These are phyloP conservation scores for Pseudocercospora pini-densiflorae DNA, from an alignment of 2,329 filamentous ascomycete species.

Conservation along the genomic window DNA sequence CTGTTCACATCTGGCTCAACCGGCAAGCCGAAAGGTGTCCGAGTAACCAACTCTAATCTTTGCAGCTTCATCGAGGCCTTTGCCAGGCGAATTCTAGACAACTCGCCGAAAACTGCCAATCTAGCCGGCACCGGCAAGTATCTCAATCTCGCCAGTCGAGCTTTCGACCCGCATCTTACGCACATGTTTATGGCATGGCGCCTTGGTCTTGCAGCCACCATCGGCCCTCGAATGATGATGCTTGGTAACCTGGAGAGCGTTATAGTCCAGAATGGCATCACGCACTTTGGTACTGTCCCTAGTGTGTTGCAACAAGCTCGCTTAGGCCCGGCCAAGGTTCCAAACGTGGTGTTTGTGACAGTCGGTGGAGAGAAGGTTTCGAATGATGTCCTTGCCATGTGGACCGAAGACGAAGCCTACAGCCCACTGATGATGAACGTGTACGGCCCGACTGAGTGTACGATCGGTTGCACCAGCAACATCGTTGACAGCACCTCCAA, in stretches of 20 bases:
- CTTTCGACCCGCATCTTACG: slow-evolving; percentile 10
- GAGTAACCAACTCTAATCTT: too few relatives aligned
- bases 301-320: slow-evolving; percentile 11
- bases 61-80: too few relatives aligned
- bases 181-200: slow-evolving; percentile 14
- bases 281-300: slow-evolving; percentile 2
- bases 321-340: slow-evolving; percentile 2
- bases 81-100: too few relatives aligned
- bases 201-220: slow-evolving; percentile 10
- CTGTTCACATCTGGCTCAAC: too few relatives aligned
- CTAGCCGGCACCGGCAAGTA: slow-evolving; percentile 3
- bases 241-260: too few relatives aligned
- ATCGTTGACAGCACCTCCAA: too few relatives aligned
- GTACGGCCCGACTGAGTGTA: too few relatives aligned
- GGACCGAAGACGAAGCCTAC: slow-evolving; percentile 9
- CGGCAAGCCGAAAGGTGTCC: too few relatives aligned
- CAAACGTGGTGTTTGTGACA: slow-evolving; percentile 6
- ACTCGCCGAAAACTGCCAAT: too few relatives aligned
- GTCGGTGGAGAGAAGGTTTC: slow-evolving; percentile 10
- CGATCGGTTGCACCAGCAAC: too few relatives aligned
- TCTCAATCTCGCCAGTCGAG: slow-evolving; percentile 6
- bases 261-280: too few relatives aligned
- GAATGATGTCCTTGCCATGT: slow-evolving; percentile 10
- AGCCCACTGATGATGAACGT: not conserved
- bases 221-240: not conserved